These are phyloP conservation scores for Penstemon barbatus DNA, from an alignment of 257 asterid species.

Conservation along the genomic window DNA sequence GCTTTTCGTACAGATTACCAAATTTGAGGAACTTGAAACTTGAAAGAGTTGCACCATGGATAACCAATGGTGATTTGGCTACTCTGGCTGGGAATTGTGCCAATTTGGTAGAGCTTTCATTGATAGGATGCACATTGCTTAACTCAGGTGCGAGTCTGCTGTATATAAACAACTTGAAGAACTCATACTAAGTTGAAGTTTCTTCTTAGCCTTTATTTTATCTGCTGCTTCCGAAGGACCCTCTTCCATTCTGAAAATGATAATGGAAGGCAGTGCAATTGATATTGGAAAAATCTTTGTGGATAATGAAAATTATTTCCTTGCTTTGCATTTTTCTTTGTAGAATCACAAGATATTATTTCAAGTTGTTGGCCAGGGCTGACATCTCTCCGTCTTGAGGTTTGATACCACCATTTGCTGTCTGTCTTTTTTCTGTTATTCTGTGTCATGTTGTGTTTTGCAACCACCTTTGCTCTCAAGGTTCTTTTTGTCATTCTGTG, in stretches of 20 bases:
- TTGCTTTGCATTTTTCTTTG: constrained; percentile 27
- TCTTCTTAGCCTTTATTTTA: constrained; percentile 3
- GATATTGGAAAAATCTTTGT: not conserved
- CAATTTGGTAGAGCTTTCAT: constrained; percentile 61
- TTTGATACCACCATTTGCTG: constrained; percentile 37
- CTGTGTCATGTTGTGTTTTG: constrained; percentile 68
- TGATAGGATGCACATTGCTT: constrained; percentile 76
- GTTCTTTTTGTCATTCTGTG: not conserved
- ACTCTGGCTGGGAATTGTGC: constrained; percentile 61
- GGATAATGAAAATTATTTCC: constrained; percentile 11
- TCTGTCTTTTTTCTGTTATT: constrained; percentile 6
- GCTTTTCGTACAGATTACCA: constrained; percentile 57
- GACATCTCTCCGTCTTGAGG: constrained; percentile 79
- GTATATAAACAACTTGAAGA: constrained; percentile 2
- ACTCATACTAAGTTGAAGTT: constrained; percentile 17
- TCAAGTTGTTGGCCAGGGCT: constrained; percentile 89
- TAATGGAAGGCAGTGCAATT: not conserved
- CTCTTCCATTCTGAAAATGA: constrained; percentile 5
- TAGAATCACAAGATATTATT: constrained; percentile 76
- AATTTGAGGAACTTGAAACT: constrained; percentile 78
- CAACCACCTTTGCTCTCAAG: constrained; percentile 17
- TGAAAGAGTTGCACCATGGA: constrained; percentile 75
- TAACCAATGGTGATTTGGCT: constrained; percentile 70
- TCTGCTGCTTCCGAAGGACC: constrained; percentile 9
- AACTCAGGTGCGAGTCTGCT: constrained; percentile 49